Evolutionary conservation across 345 rosid species (phyloP).

Genomic region (Orychophragmus violaceus): DNA sequence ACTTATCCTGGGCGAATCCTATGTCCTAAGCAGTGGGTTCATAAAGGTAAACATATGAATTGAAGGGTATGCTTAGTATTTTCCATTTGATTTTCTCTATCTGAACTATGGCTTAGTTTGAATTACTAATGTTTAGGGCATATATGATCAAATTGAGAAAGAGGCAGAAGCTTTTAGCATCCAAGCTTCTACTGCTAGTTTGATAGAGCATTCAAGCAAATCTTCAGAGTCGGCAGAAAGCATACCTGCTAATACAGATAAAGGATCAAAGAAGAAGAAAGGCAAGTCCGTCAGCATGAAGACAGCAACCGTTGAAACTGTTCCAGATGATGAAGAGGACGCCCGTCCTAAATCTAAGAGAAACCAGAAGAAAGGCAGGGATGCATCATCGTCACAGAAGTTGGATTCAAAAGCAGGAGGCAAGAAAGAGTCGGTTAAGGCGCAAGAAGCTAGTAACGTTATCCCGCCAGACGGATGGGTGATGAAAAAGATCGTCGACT

Average conservation of each 20-base stretch:
- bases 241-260: constrained; percentile 42
- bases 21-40: constrained; percentile 66
- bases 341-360: constrained; percentile 68
- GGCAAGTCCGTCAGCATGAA: constrained; percentile 63
- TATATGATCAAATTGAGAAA: constrained; percentile 69
- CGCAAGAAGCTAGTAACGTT: constrained; percentile 47
- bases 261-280: constrained; percentile 76
- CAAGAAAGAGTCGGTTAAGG: constrained; percentile 55
- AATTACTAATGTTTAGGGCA: constrained; percentile 43
- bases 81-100: constrained; percentile 2
- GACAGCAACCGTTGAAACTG: constrained; percentile 41
- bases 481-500: constrained; percentile 48
- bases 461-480: constrained; percentile 82
- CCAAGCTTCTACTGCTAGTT: constrained; percentile 40
- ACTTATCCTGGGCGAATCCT: constrained; percentile 65
- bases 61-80: constrained; percentile 3
- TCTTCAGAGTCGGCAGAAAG: constrained; percentile 45
- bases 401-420: constrained; percentile 53
- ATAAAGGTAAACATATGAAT: constrained; percentile 54
- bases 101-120: constrained; percentile 22
- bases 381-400: constrained; percentile 45
- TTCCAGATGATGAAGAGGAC: constrained; percentile 56
- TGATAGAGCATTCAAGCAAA: constrained; percentile 36
- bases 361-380: constrained; percentile 82
- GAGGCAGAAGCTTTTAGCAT: constrained; percentile 58